Conservation (phyloP, 768 basidiomycete species). For the Collybiopsis confluens region DNA sequence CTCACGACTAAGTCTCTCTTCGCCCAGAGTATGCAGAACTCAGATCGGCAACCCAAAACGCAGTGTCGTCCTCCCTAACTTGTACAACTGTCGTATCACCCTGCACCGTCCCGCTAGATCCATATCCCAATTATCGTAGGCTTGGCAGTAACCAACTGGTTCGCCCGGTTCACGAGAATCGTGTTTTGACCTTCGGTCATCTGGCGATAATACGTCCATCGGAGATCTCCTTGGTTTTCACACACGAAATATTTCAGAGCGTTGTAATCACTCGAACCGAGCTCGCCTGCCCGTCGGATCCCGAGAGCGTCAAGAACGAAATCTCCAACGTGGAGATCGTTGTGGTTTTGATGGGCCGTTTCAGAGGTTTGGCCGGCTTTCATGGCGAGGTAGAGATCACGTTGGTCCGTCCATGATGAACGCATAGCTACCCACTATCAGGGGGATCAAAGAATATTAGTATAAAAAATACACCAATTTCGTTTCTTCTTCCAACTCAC, state of each 20-base stretch:
- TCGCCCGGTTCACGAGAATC: conserved; percentile 64
- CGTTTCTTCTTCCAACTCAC: not conserved
- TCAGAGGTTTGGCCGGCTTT: conserved; percentile 78
- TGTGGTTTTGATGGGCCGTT: conserved; percentile 94
- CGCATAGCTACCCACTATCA: conserved; percentile 90
- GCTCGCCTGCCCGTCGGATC: conserved; percentile 90
- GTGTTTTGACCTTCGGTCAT: conserved; percentile 98
- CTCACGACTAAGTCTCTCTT: too few species aligned
- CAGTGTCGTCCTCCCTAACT: conserved; percentile 62
- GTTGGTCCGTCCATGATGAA: conserved; percentile 84
- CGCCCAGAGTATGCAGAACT: conserved; percentile 77
- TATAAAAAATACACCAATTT: too few species aligned
- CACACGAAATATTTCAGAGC: conserved; percentile 72
- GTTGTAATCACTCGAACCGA: conserved; percentile 82
- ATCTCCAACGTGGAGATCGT: conserved; percentile 91
- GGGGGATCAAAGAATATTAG: too few species aligned
- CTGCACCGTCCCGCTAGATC: conserved; percentile 54
- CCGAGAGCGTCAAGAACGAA: conserved; percentile 95
- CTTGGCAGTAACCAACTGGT: conserved; percentile 77
- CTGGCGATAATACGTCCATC: conserved; percentile 96
- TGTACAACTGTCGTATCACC: conserved; percentile 79
- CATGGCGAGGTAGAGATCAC: conserved; percentile 81
- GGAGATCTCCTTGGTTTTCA: conserved; percentile 60
- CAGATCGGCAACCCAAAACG: conserved; percentile 75
- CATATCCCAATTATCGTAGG: conserved; percentile 52